Evolutionary conservation across 768 basidiomycete genomes (phyloP).

Genomic region (Infundibulicybe gibba): DNA sequence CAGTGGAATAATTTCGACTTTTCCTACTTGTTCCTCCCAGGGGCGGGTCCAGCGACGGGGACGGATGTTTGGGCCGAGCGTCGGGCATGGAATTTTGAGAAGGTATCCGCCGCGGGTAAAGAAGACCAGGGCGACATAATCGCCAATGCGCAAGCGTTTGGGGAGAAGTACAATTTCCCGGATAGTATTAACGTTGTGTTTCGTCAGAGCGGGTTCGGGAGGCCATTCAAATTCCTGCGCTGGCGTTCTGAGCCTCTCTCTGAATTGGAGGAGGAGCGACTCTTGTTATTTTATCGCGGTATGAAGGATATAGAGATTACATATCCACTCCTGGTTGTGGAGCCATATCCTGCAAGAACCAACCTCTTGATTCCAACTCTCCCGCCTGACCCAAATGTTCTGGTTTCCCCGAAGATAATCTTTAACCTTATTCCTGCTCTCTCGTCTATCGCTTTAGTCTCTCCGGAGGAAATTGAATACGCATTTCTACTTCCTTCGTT

Average conservation of each 20-base stretch:
- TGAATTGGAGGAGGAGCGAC: conserved; percentile 44
- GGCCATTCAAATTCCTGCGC: conserved; percentile 46
- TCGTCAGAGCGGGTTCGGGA: conserved; percentile 40
- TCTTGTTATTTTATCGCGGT: conserved; percentile 25
- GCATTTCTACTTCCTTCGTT: conserved; percentile 62
- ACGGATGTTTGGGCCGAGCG: conserved; percentile 45
- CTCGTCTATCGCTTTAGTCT: conserved; percentile 48
- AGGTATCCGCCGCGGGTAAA: not conserved
- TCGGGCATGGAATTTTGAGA: conserved; percentile 34
- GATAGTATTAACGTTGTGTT: conserved; percentile 50
- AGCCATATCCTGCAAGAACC: conserved; percentile 44
- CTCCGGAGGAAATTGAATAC: conserved; percentile 49
- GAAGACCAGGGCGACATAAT: conserved; percentile 19
- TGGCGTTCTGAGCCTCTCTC: conserved; percentile 53
- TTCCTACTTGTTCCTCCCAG: conserved; percentile 56
- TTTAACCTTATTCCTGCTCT: conserved; percentile 41
- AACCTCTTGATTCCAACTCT: conserved; percentile 59
- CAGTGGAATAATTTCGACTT: conserved; percentile 60
- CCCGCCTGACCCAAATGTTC: conserved; percentile 7
- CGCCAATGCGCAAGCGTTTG: conserved; percentile 44
- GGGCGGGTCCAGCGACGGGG: conserved; percentile 8
- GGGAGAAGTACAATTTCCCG: conserved; percentile 39
- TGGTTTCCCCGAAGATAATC: conserved; percentile 7
- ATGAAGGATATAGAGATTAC: conserved; percentile 34
- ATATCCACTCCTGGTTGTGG: conserved; percentile 64